These are phyloP conservation scores for Schizothecium vesticola DNA, from an alignment of 495 filamentous ascomycete species.

Conservation along the genomic window DNA sequence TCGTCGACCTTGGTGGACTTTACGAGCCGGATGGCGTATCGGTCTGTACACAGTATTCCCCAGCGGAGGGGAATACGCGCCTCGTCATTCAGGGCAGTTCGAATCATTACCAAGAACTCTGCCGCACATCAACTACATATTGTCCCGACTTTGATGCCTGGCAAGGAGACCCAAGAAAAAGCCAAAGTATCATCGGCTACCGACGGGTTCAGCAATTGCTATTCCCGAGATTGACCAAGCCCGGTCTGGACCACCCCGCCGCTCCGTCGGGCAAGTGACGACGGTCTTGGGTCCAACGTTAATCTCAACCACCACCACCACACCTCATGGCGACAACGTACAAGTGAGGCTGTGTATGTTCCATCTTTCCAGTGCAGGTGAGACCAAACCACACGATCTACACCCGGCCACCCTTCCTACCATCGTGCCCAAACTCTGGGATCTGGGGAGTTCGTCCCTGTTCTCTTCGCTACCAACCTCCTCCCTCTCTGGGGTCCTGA, in stretches of 20 bases:
- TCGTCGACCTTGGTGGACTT: background rate
- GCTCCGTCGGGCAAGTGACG: background rate
- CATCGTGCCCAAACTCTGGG: background rate
- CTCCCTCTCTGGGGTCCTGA: background rate
- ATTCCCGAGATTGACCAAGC: background rate
- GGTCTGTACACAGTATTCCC: background rate
- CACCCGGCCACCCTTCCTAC: too few relatives aligned
- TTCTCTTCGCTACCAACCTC: background rate
- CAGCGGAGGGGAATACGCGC: background rate
- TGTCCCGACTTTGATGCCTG: background rate
- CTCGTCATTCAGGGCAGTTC: background rate
- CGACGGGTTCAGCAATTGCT: background rate
- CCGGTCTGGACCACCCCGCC: background rate
- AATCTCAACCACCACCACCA: background rate
- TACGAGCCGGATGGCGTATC: background rate
- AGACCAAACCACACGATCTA: background rate
- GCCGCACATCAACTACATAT: background rate
- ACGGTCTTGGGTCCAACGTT: background rate
- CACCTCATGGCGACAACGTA: background rate
- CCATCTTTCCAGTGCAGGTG: background rate
- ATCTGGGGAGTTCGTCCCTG: background rate
- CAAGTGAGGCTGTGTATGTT: background rate
- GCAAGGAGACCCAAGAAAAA: background rate
- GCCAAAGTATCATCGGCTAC: background rate
- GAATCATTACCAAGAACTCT: background rate